Base-by-base conservation (phyloP, 2,329 filamentous ascomycete species). In the Aureobasidium vineae region DNA sequence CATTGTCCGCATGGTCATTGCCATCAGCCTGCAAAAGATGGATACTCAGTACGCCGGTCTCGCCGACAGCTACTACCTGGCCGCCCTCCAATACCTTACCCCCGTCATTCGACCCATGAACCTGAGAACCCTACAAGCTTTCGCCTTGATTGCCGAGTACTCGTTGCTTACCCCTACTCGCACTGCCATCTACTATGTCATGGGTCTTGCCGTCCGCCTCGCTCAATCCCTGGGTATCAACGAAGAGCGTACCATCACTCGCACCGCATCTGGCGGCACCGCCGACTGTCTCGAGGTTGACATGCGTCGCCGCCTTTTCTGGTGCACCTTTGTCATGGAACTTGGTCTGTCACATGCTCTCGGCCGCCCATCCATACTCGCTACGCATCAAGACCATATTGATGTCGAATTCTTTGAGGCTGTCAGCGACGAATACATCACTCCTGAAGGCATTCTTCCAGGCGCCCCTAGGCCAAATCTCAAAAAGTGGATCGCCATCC, bases 51-150 rank as follows among this genome's bases (percentile, higher is more conserved):
- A 95, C 76, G 92, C 93, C n/a, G 93, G 93, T 28, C 81, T 98
- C 33, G 94, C 95, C 36, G 94, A 98, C 77, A 93, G 92, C 75
- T 98, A 96, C 79, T 98, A 97, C 74, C 84, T 97, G 26, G 90
- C 93, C 28, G 94, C 94, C 5, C 88, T 98, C 79, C 87, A 89
- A 69, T 88, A 88, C 72, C 87, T 98, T 68, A 91, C 97, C 76
- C 86, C 87, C 2, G 88, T 96, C 13, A 85, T 98, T 65, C 88
- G 88, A 63, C 88, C 89, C n/a, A 97, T 96, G 82, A 91, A 98
- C 75, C 79, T 97, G 36, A 91, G 89, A 72, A 96, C 95, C 0
- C 80, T 98, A 19, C 95, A 98, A 77, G 97, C 94, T 72, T 87
- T 97, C 65, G 85, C 90, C 3, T 80, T 99, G 19, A 90, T 98